Conservation (phyloP, 1,139 yeast species). For the Candida dubliniensis region DNA sequence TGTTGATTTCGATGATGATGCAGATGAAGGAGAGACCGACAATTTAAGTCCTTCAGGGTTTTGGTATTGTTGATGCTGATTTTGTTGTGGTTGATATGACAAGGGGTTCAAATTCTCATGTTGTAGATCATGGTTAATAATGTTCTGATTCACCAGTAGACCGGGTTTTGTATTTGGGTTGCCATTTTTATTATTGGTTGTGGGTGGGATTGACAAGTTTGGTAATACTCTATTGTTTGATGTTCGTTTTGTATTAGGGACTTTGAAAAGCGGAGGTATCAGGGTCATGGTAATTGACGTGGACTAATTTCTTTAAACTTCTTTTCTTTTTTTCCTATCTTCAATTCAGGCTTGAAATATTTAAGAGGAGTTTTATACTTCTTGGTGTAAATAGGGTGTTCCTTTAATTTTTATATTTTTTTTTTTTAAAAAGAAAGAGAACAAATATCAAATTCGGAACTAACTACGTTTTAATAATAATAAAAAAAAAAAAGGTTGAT, state of each 20-base stretch:
- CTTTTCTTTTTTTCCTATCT: not conserved
- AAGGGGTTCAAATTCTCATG: slow-evolving; percentile 2
- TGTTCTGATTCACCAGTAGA: too few species aligned
- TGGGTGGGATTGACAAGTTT: slow-evolving; percentile 15
- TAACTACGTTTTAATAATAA: too few species aligned
- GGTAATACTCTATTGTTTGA: slow-evolving; percentile 13
- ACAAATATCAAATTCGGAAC: too few species aligned
- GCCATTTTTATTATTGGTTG: slow-evolving; percentile 9
- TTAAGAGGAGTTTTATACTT: too few species aligned
- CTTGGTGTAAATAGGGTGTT: too few species aligned
- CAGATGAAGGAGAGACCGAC: slow-evolving; percentile 6
- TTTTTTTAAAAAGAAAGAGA: too few species aligned
- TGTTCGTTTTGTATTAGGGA: slow-evolving; percentile 16
- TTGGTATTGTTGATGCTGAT: slow-evolving; percentile 1
- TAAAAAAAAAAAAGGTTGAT: too few species aligned
- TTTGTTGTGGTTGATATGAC: not conserved
- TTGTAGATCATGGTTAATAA: not conserved
- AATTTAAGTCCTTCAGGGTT: not conserved
- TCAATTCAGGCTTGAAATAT: not conserved
- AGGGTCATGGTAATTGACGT: slow-evolving; percentile 13
- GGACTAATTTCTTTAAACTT: not conserved
- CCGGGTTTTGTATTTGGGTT: slow-evolving; percentile 3
- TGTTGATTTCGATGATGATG: slow-evolving; percentile 17
- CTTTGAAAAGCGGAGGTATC: slow-evolving; percentile 17
- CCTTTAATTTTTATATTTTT: too few species aligned